These are phyloP conservation scores for Fusarium sp. DNA, from an alignment of 2,329 filamentous ascomycete genomes.

Conservation along the genomic window DNA sequence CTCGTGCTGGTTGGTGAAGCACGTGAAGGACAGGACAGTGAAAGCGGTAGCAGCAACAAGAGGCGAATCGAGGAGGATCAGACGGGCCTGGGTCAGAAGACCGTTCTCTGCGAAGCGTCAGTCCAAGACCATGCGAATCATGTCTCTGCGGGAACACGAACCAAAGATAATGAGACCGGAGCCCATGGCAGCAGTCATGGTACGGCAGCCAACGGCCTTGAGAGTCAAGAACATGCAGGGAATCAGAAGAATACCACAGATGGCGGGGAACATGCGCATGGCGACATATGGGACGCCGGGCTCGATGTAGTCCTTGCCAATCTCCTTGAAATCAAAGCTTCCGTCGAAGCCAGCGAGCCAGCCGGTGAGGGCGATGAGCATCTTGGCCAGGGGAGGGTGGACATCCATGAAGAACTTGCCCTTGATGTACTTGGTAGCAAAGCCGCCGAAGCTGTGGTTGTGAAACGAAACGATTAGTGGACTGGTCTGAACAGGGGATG, in stretches of 20 bases:
- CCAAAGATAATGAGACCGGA: constrained; percentile 91
- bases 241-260: constrained; percentile 88
- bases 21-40: constrained; percentile 89
- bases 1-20: constrained; percentile 97
- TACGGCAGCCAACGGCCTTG: constrained; percentile 90
- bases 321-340: constrained; percentile 98
- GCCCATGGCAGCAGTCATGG: constrained; percentile 84
- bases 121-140: constrained; percentile 15
- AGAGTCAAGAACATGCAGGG: constrained; percentile 95
- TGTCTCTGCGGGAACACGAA: constrained; percentile 59
- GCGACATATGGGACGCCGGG: constrained; percentile 95
- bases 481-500: neutral
- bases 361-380: constrained; percentile 94
- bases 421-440: constrained; percentile 99
- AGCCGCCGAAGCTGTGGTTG: constrained; percentile 86
- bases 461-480: constrained; percentile 26
- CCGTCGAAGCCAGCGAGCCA: constrained; percentile 96
- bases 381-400: constrained; percentile 96
- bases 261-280: constrained; percentile 93
- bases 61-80: constrained; percentile 96
- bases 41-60: constrained; percentile 93
- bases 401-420: constrained; percentile 99
- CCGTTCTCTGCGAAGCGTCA: constrained; percentile 80
- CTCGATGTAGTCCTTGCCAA: constrained; percentile 98
- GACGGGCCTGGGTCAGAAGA: constrained; percentile 90